Evolutionary conservation across 2,329 filamentous ascomycete species (phyloP), one percentile per base, ranked within the genome.

Genomic region (Hymenoscyphus occultus): DNA sequence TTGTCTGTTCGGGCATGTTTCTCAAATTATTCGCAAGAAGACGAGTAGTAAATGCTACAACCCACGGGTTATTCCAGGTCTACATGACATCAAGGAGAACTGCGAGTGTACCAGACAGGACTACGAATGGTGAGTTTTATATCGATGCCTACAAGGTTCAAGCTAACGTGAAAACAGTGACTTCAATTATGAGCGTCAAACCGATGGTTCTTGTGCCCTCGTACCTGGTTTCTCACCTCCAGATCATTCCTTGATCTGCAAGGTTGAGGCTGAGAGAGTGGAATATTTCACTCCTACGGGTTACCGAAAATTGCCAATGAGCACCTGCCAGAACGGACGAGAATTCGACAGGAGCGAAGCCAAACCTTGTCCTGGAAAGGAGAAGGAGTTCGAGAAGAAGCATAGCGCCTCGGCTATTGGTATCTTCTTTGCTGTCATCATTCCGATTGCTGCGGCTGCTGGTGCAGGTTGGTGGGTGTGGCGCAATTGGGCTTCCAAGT

Each of bases 11-110:
- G 95, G 95, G 0, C 96, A 98, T 75, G 85, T 91, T 65, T 88
- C 93, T 39, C 86, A 91, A 74, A 99, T 97, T 74, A 86, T 96
- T 73, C 91, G 95, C 76, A 99, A 98, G 84, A 93, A 90, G 77
- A 78, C 83, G n/a, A 86, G 88, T 16, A 82, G 83, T 22, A 80
- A 89, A 59, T 99, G 95, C 80, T 97, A 88, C 82, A 97, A 97
- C 73, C 88, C 90, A 61, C 84, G 85, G 75, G 85, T 84, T 68
- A 85, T 96, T 68, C 82, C 87, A 69, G 86, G 88, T 69, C 81
- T 94, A 32, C 89, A 93, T 77, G 84, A 84, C 70, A 88, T 91
- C 70, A 80, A 80, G 19, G 79, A 84, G 69, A 92, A 96, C 76
- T 99, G 95, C 81, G 83, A 85, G 65, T 99, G 95, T 79, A 90